Percentiles rank a stretch among this genome's conserved stretches.
Conservation (phyloP, 768 basidiomycete genomes). For the Xerocomus brunneocitrinus region DNA sequence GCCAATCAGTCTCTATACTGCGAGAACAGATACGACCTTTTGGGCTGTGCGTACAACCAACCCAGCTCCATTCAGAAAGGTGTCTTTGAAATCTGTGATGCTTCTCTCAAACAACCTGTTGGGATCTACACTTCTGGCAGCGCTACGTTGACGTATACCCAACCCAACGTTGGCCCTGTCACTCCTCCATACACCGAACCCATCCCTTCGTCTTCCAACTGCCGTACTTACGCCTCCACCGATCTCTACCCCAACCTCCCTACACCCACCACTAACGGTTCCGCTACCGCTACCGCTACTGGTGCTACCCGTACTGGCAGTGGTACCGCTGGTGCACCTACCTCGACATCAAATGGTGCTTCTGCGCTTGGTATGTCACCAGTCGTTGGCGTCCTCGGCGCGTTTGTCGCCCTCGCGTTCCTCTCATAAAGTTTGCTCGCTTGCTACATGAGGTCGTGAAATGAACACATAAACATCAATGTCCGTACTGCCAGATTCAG, state of each 20-base stretch:
- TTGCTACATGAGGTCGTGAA: slow-evolving; percentile 2
- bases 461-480: background rate
- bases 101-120: slow-evolving; percentile 59
- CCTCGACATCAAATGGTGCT: slow-evolving; percentile 19
- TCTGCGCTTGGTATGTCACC: slow-evolving; percentile 29
- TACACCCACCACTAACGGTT: background rate
- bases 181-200: slow-evolving; percentile 39
- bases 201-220: slow-evolving; percentile 43
- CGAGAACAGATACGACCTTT: slow-evolving; percentile 67
- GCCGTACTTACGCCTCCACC: slow-evolving; percentile 34
- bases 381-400: slow-evolving; percentile 32
- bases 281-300: background rate
- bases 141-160: slow-evolving; percentile 38
- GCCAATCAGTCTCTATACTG: slow-evolving; percentile 45
- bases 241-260: slow-evolving; percentile 33
- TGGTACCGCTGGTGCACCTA: slow-evolving; percentile 7
- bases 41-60: slow-evolving; percentile 72
- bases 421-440: slow-evolving; percentile 28
- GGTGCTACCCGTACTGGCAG: background rate
- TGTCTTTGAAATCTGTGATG: slow-evolving; percentile 60
- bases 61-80: slow-evolving; percentile 57
- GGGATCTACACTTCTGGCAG: slow-evolving; percentile 48
- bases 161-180: slow-evolving; percentile 34
- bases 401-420: slow-evolving; percentile 35
- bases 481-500: background rate